Conservation (phyloP, 2,329 filamentous ascomycete genomes). For the Xylaria sp. region DNA sequence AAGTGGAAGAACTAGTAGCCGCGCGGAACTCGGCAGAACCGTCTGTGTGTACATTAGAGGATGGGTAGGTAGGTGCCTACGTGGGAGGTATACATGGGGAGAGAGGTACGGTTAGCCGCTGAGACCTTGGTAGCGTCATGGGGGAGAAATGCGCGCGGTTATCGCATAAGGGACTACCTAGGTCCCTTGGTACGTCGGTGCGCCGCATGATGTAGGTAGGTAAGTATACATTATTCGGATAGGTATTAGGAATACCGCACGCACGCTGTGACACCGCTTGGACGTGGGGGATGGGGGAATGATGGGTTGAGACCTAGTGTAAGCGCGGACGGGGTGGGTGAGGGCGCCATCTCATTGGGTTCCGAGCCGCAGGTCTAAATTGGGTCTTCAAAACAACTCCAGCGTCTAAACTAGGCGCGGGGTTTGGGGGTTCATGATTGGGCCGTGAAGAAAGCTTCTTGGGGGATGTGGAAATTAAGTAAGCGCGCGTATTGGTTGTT, state of each 20-base stretch:
- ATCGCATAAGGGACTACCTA: background rate
- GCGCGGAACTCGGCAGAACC: constrained; percentile 29
- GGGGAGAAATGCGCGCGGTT: constrained; percentile 19
- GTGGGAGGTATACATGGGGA: no score
- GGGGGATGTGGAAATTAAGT: background rate
- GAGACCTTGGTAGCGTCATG: no score
- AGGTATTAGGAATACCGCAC: background rate
- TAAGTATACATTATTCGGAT: background rate
- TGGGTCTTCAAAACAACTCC: background rate
- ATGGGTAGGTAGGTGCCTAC: background rate
- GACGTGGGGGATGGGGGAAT: background rate
- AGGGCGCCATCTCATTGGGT: constrained; percentile 22
- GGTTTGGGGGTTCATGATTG: background rate
- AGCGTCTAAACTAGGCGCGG: background rate
- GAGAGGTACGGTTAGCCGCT: no score
- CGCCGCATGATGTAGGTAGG: background rate
- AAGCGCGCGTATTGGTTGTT: constrained; percentile 18
- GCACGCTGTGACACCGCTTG: constrained; percentile 6
- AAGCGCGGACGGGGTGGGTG: background rate
- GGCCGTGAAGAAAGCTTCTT: background rate
- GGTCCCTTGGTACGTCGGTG: background rate
- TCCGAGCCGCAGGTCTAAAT: constrained; percentile 22
- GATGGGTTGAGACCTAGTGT: background rate
- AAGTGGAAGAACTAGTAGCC: constrained; percentile 26
- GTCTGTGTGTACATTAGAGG: background rate